These are phyloP conservation scores for Russula emetica DNA, from an alignment of 768 basidiomycete genomes.

Conservation along the genomic window DNA sequence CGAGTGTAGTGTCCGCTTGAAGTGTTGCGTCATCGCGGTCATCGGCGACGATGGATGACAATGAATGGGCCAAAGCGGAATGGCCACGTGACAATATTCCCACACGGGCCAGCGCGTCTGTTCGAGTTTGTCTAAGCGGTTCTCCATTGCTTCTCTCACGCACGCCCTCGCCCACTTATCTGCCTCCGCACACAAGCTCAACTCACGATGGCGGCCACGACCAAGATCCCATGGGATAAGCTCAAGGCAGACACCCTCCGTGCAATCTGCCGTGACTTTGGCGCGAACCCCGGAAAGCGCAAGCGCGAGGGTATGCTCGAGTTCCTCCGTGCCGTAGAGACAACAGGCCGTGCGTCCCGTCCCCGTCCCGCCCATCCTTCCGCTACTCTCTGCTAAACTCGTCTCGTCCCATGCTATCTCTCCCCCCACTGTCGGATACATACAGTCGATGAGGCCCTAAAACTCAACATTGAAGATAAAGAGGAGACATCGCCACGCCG, in stretches of 20 bases:
- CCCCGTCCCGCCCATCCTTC: conserved; percentile 3
- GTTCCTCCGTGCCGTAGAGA: conserved; percentile 29
- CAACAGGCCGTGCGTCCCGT: conserved; percentile 28
- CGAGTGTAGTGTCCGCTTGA: no score
- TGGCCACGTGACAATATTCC: conserved; percentile 9
- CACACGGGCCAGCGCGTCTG: background rate
- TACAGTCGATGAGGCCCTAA: conserved; percentile 26
- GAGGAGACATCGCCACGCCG: conserved; percentile 23
- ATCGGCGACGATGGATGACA: no score
- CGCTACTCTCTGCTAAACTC: background rate
- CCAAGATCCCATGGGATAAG: conserved; percentile 31
- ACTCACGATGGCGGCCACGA: conserved; percentile 10
- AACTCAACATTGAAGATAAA: conserved; percentile 25
- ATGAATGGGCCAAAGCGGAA: no score
- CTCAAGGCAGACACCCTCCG: conserved; percentile 31
- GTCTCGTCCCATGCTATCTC: background rate
- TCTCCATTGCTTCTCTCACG: conserved; percentile 12
- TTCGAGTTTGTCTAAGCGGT: background rate
- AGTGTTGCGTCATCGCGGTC: no score
- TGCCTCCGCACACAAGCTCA: conserved; percentile 2
- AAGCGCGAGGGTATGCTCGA: conserved; percentile 30
- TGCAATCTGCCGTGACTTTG: conserved; percentile 30
- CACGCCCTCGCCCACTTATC: conserved; percentile 9
- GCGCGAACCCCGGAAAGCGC: conserved; percentile 24
- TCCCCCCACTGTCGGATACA: background rate